Percentiles rank a stretch among this genome's conserved stretches.
Conservation (phyloP, 2,329 filamentous ascomycete species). For the Boeremia lycopersici region DNA sequence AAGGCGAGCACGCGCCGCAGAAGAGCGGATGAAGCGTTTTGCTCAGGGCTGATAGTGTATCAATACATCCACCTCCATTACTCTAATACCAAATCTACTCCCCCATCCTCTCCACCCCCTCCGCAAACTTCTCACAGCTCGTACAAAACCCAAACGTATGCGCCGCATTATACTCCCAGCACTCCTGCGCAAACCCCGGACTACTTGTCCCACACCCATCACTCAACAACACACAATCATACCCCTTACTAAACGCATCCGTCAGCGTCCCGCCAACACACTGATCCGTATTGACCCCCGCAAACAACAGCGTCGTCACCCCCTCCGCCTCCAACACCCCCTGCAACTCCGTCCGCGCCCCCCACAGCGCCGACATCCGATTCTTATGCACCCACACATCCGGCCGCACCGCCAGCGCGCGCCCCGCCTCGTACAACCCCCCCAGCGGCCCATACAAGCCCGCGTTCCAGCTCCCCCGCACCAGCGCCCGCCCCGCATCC, state of each 20-base stretch:
- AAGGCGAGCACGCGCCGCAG: conserved; percentile 85
- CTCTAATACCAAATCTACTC: not conserved
- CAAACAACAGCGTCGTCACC: conserved; percentile 49
- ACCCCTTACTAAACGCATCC: conserved; percentile 52
- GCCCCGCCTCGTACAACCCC: conserved; percentile 33
- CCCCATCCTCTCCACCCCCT: conserved; percentile 20
- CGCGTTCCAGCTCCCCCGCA: conserved; percentile 51
- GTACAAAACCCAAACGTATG: conserved; percentile 50
- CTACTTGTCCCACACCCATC: conserved; percentile 52
- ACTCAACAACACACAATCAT: conserved; percentile 49
- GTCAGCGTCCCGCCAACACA: conserved; percentile 51
- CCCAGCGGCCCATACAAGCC: conserved; percentile 49
- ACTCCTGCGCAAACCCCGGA: conserved; percentile 46
- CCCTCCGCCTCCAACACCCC: conserved; percentile 47
- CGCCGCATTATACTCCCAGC: conserved; percentile 50
- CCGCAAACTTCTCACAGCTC: conserved; percentile 42
- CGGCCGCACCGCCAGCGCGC: conserved; percentile 13
- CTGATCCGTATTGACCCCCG: conserved; percentile 53
- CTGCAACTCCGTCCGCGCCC: conserved; percentile 41
- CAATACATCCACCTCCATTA: not conserved
- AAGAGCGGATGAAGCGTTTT: conserved; percentile 75
- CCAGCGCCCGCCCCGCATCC: conserved; percentile 45
- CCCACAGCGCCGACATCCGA: conserved; percentile 51
- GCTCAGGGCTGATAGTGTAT: conserved; percentile 22
- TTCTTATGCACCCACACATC: conserved; percentile 50